A percentile compares a stretch with the other conserved stretches of the same genome.
Conservation (phyloP, 2,329 filamentous ascomycete species). For the Exserohilum turcica region DNA sequence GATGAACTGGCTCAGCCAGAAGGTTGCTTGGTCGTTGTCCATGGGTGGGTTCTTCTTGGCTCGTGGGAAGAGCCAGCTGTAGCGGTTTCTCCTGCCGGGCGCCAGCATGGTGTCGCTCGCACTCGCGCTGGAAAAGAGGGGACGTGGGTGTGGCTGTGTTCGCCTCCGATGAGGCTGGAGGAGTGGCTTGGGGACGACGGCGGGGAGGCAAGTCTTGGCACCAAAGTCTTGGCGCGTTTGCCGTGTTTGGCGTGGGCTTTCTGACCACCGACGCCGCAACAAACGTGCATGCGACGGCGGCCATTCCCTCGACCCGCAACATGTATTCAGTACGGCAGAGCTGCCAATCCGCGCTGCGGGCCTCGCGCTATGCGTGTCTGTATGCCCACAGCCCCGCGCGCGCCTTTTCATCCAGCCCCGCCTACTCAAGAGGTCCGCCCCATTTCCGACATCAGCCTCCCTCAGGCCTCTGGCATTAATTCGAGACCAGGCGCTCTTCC, state of each 20-base stretch:
- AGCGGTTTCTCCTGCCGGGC: constrained; percentile 11
- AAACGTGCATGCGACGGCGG: constrained; percentile 1
- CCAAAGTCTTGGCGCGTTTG: constrained; percentile 34
- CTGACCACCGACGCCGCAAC: background rate
- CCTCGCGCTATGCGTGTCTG: constrained; percentile 11
- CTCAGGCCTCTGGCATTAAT: background rate
- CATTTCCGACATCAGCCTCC: background rate
- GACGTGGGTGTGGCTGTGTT: constrained; percentile 21
- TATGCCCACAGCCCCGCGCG: constrained; percentile 33
- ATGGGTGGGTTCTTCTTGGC: constrained; percentile 40
- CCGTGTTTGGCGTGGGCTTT: constrained; percentile 30
- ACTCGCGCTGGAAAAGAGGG: constrained; percentile 12
- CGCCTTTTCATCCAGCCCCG: constrained; percentile 35
- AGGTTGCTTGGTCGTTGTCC: constrained; percentile 59
- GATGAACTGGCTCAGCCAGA: constrained; percentile 69
- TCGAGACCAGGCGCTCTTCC: constrained; percentile 44
- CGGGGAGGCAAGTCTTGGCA: constrained; percentile 27
- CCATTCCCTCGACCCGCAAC: constrained; percentile 12
- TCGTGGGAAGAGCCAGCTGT: constrained; percentile 29
- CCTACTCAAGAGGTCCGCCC: constrained; percentile 32
- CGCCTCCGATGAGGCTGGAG: constrained; percentile 7
- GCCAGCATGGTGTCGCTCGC: constrained; percentile 10
- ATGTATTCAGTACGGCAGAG: constrained; percentile 42
- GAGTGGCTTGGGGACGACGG: constrained; percentile 10
- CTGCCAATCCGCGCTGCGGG: constrained; percentile 33